Base-by-base conservation (phyloP, 768 basidiomycete genomes). In the Psilocybe azurescens region DNA sequence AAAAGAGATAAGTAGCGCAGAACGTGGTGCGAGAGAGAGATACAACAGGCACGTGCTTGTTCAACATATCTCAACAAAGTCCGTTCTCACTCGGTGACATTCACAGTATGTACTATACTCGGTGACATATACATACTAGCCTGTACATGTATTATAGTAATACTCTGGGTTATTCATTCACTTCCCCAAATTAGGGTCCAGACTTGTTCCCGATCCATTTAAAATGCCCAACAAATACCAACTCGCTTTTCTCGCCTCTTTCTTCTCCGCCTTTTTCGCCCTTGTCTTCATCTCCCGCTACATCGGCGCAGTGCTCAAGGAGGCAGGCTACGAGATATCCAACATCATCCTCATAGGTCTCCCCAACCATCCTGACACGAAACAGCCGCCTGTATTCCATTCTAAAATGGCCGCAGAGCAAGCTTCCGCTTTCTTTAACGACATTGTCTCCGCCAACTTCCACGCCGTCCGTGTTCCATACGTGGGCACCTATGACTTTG, bases 331-430 rank as follows among this genome's bases (percentile, higher is more conserved):
- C 81, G 77, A 86, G 76, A 48, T 86, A 59, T 77, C 83, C 29
- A 73, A 82, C 18, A 71, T 91, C 71, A 89, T 90, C 66, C 86
- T 91, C 71, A 71, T 88, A 52, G 89, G 89, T 59, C 78, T 88
- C 51, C 77, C 77, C 60, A 73, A 78, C 2, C 24, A 24, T 24
- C 24, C 24, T 53, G 64, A 66, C 52, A 32, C 3, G 16, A 14
- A 63, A 65, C 51, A 53, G 62, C 36, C 63, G 44, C 61, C 65
- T 46, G 3, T 41, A 36, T n/a, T 10, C 46, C 28, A 33, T 55
- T 18, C 30, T 50, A 52, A 18, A 18, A 47, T 51, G 58, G 54
- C 9, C 56, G 56, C 51, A 53, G 48, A 39, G 32, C 59, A 61
- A 32, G 18, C 58, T 24, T 47, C 53, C 59, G 58, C 53, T 41